A percentile compares a stretch with the other conserved stretches of the same genome.
These are phyloP conservation scores for Yamadazyma akitaensis DNA, from an alignment of 805 yeast species.

Conservation along the genomic window DNA sequence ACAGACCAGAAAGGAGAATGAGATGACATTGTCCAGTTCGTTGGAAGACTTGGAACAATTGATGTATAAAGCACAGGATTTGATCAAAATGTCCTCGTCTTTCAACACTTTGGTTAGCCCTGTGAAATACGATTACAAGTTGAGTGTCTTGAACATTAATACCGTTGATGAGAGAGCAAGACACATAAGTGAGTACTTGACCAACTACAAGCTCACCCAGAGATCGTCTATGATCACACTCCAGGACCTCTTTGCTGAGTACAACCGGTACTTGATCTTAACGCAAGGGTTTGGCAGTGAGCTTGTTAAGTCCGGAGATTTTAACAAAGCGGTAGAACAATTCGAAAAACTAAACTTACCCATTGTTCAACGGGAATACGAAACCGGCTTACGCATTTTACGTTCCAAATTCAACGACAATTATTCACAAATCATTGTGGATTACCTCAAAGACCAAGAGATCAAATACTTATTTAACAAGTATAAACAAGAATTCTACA, in stretches of 20 bases:
- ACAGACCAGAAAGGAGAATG: constrained; percentile 53
- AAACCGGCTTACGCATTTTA: constrained; percentile 33
- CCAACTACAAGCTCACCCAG: constrained; percentile 25
- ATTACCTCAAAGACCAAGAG: constrained; percentile 23
- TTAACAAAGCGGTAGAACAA: constrained; percentile 55
- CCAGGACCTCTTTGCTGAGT: constrained; percentile 41
- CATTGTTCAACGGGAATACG: constrained; percentile 35
- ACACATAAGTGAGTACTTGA: constrained; percentile 71
- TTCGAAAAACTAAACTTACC: constrained; percentile 62
- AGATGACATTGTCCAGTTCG: constrained; percentile 61
- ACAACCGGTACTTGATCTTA: constrained; percentile 33
- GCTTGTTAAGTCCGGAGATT: constrained; percentile 66
- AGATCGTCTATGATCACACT: constrained; percentile 37
- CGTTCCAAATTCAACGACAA: constrained; percentile 21
- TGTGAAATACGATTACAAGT: constrained; percentile 8
- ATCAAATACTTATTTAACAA: constrained; percentile 22
- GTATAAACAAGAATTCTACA: constrained; percentile 17
- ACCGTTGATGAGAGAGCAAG: constrained; percentile 65
- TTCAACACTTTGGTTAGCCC: constrained; percentile 24
- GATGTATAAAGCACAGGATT: constrained; percentile 74
- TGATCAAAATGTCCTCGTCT: constrained; percentile 54
- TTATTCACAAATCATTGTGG: constrained; percentile 25
- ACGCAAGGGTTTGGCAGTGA: constrained; percentile 52
- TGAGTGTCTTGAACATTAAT: constrained; percentile 36
- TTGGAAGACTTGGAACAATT: constrained; percentile 72